Percentiles rank a stretch among this genome's conserved stretches.
Evolutionary conservation across 1,139 yeast genomes (phyloP).

Genomic region (Yamadazyma atlantica): DNA sequence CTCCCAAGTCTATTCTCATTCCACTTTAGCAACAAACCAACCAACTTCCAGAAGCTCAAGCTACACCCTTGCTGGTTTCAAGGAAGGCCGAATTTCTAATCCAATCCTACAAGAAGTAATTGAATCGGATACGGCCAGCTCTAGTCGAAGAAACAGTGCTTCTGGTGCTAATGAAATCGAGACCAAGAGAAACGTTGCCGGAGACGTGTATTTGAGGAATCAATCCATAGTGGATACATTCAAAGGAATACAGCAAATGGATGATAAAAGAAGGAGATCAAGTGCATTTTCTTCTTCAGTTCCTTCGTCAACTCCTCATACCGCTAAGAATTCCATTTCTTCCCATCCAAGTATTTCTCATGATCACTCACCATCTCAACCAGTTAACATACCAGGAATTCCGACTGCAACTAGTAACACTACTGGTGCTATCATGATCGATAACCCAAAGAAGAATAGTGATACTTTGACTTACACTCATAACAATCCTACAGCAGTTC

Average conservation of each 20-base stretch:
- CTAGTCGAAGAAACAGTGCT: conserved; percentile 37
- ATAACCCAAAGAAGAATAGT: no score
- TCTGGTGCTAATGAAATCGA: conserved; percentile 45
- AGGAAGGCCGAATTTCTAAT: conserved; percentile 29
- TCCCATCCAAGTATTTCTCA: conserved; percentile 12
- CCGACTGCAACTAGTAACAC: neutral
- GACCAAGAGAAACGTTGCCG: conserved; percentile 54
- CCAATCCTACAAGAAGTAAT: conserved; percentile 36
- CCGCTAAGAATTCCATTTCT: conserved; percentile 20
- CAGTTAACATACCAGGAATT: conserved; percentile 14
- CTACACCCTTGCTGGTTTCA: conserved; percentile 32
- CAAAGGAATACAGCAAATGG: conserved; percentile 48
- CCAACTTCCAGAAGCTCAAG: conserved; percentile 20
- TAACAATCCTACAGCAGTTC: neutral
- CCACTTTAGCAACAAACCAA: conserved; percentile 6
- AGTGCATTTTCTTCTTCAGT: conserved; percentile 28
- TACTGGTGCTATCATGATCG: conserved; percentile 1
- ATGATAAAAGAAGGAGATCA: conserved; percentile 44
- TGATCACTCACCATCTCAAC: conserved; percentile 10
- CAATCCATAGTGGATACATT: conserved; percentile 52
- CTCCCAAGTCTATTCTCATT: conserved; percentile 10
- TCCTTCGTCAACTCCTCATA: conserved; percentile 14
- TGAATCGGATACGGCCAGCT: conserved; percentile 25
- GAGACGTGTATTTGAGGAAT: conserved; percentile 50
- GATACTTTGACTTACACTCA: neutral